phyloP scores from a whole-genome alignment of 108 stramenopile species.

The Cylindrotheca closterium region DNA sequence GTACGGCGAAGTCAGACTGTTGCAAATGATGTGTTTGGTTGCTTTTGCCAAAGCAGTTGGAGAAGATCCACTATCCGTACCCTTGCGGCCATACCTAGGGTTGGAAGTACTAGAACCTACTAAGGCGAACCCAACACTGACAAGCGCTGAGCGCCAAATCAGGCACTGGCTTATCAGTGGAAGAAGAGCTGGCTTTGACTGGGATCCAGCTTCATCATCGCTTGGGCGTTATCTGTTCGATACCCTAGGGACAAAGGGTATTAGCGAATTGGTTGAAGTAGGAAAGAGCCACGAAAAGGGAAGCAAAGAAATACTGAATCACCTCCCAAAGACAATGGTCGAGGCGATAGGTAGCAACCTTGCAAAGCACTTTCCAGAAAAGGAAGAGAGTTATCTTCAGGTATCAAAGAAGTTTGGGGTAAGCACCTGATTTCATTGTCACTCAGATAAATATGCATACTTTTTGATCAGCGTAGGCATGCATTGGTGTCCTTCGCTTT shows the following conservation, averaged over 20 bases:
- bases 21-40: conserved; percentile 32
- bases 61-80: conserved; percentile 27
- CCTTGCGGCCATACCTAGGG: conserved; percentile 17
- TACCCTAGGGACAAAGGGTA: conserved; percentile 25
- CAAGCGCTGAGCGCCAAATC: conserved; percentile 8
- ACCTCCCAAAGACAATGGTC: conserved; percentile 21
- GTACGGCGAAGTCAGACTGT: conserved; percentile 33
- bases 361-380: conserved; percentile 20
- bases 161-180: conserved; percentile 18
- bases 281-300: conserved; percentile 25
- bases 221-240: conserved; percentile 28
- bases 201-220: conserved; percentile 31
- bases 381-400: conserved; percentile 8
- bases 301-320: conserved; percentile 27
- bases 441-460: not conserved
- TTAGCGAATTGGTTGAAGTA: conserved; percentile 19
- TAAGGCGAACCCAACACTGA: conserved; percentile 1
- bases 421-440: not conserved
- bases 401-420: conserved; percentile 26
- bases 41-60: conserved; percentile 19
- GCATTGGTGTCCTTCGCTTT: too few species aligned
- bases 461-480: too few species aligned
- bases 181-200: conserved; percentile 15
- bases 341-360: conserved; percentile 12
- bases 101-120: conserved; percentile 16